Percentiles rank a stretch among this genome's conserved stretches.
phyloP scores from a whole-genome alignment of 2,329 filamentous ascomycete species.

The Botrytis medusae region DNA sequence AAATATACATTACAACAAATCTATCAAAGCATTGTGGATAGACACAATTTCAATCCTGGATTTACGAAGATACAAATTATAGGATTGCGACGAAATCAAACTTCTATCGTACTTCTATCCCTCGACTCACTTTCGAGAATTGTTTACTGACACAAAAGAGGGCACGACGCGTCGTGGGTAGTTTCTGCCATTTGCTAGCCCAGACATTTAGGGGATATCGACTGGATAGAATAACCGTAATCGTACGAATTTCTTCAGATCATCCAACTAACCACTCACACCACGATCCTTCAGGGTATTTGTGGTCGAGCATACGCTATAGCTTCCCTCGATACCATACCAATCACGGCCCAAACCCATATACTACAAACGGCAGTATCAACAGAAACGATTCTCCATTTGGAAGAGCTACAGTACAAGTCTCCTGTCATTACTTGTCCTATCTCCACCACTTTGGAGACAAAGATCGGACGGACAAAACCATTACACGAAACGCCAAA shows the following conservation, averaged over 20 bases:
- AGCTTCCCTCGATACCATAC: background rate
- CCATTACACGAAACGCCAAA: conserved; percentile 6
- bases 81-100: background rate
- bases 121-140: conserved; percentile 7
- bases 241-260: conserved; percentile 2
- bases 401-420: conserved; percentile 25
- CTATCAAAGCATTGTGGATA: conserved; percentile 4
- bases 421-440: conserved; percentile 7
- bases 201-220: conserved; percentile 3
- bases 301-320: conserved; percentile 7
- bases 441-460: conserved; percentile 26
- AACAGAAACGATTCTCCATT: conserved; percentile 11
- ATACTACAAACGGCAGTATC: background rate
- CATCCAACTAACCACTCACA: background rate
- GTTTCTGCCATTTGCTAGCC: conserved; percentile 3
- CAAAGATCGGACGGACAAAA: conserved; percentile 33
- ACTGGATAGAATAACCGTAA: background rate
- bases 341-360: background rate
- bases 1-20: conserved; percentile 8
- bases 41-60: conserved; percentile 5
- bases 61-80: background rate
- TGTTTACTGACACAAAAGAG: background rate
- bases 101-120: background rate
- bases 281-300: background rate
- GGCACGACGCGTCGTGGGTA: background rate